Percentiles rank a stretch among this genome's conserved stretches.
These are phyloP conservation scores for Camptophora hylomeconis DNA, from an alignment of 2,329 filamentous ascomycete genomes.

Conservation along the genomic window DNA sequence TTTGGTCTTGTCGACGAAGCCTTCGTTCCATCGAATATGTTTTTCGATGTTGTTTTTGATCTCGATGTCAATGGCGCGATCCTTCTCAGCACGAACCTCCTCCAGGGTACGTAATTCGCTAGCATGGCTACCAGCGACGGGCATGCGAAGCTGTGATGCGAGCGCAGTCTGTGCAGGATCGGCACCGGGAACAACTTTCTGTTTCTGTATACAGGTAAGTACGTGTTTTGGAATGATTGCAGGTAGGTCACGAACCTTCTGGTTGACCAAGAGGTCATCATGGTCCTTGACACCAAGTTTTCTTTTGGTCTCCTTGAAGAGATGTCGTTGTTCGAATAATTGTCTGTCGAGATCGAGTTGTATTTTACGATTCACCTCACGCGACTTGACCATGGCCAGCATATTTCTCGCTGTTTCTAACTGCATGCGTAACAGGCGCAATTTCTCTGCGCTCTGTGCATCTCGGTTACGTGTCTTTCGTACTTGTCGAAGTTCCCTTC, in stretches of 20 bases:
- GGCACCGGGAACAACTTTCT: constrained; percentile 51
- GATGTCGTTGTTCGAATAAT: constrained; percentile 70
- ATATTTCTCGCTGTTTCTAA: constrained; percentile 78
- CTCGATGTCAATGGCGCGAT: constrained; percentile 65
- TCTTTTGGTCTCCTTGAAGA: constrained; percentile 78
- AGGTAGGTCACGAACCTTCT: constrained; percentile 52
- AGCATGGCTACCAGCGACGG: constrained; percentile 54
- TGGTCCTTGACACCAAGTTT: constrained; percentile 80
- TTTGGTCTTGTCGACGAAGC: constrained; percentile 77
- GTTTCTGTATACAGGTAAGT: constrained; percentile 45
- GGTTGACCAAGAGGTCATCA: constrained; percentile 88
- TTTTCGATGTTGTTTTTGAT: constrained; percentile 79
- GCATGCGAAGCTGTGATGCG: constrained; percentile 53
- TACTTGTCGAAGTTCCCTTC: constrained; percentile 84
- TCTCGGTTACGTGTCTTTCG: constrained; percentile 91
- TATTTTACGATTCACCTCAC: constrained; percentile 69
- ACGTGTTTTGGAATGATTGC: constrained; percentile 24
- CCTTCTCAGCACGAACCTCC: constrained; percentile 67
- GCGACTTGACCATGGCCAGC: constrained; percentile 61
- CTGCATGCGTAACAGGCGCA: constrained; percentile 82
- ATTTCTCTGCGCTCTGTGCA: constrained; percentile 84
- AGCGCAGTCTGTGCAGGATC: constrained; percentile 46
- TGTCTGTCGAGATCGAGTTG: constrained; percentile 60
- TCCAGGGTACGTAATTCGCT: constrained; percentile 62
- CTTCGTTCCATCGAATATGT: constrained; percentile 82